phyloP scores from a whole-genome alignment of 495 filamentous ascomycete genomes.

The Neurospora sp. region DNA sequence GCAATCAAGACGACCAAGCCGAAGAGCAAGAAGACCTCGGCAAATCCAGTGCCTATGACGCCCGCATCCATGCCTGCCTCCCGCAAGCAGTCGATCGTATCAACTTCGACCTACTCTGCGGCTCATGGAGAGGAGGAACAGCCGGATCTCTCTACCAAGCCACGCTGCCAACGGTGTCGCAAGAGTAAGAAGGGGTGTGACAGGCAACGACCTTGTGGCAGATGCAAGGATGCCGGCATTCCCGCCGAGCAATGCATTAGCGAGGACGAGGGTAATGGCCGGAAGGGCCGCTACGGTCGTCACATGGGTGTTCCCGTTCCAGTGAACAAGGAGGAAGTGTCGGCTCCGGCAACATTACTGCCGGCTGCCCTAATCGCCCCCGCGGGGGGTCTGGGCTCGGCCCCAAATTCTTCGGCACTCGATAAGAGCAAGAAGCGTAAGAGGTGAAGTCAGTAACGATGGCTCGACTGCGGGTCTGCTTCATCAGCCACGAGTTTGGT shows the following conservation, averaged over 20 bases:
- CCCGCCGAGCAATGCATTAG: conserved; percentile 86
- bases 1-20: conserved; percentile 37
- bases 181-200: conserved; percentile 99
- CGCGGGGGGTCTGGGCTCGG: not conserved
- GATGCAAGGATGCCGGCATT: conserved; percentile 93
- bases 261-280: conserved; percentile 92
- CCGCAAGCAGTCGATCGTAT: conserved; percentile 72
- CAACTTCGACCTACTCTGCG: conserved; percentile 56
- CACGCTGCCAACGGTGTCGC: conserved; percentile 93
- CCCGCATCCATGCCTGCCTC: conserved; percentile 58
- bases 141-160: conserved; percentile 84
- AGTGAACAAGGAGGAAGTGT: conserved; percentile 45
- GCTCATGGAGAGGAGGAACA: conserved; percentile 65
- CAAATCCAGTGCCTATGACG: conserved; percentile 47
- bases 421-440: conserved; percentile 44
- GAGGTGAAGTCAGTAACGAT: conserved; percentile 15
- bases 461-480: not conserved
- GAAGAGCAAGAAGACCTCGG: conserved; percentile 48
- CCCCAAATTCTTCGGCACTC: not conserved
- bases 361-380: conserved; percentile 30
- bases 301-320: conserved; percentile 86
- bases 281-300: conserved; percentile 90
- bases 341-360: conserved; percentile 22
- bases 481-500: not conserved
- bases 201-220: conserved; percentile 83